phyloP scores from a whole-genome alignment of 75 land plant genomes.

The Adiantum capillusveneris region DNA sequence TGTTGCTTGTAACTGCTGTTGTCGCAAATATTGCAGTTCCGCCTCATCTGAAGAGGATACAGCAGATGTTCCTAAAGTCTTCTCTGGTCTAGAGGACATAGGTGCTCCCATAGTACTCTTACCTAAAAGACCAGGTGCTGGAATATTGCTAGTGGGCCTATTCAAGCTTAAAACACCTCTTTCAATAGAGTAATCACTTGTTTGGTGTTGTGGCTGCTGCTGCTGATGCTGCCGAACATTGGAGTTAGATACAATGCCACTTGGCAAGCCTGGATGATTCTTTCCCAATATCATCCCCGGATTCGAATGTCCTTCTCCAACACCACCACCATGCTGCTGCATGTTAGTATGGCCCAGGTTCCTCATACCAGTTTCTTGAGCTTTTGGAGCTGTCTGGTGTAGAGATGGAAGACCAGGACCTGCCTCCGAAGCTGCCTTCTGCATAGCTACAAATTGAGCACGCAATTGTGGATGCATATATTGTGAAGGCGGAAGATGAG shows the following conservation, averaged over 20 bases:
- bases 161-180: slow-evolving; percentile 26
- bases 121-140: slow-evolving; percentile 27
- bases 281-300: slow-evolving; percentile 34
- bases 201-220: slow-evolving; percentile 23
- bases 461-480: slow-evolving; percentile 58
- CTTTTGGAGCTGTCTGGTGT: slow-evolving; percentile 21
- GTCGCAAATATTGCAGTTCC: not conserved
- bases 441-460: slow-evolving; percentile 48
- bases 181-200: slow-evolving; percentile 40
- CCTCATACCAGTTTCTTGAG: slow-evolving; percentile 8
- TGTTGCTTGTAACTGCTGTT: slow-evolving; percentile 4
- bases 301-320: slow-evolving; percentile 48
- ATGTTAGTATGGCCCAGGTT: slow-evolving; percentile 31
- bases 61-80: too few relatives aligned
- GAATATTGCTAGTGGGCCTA: slow-evolving; percentile 5
- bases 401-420: slow-evolving; percentile 29
- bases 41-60: slow-evolving; percentile 4
- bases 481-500: slow-evolving; percentile 56
- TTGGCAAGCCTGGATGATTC: slow-evolving; percentile 22
- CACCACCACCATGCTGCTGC: slow-evolving; percentile 37
- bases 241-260: slow-evolving; percentile 23
- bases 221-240: slow-evolving; percentile 21
- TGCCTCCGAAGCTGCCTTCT: slow-evolving; percentile 56
- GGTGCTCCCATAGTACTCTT: slow-evolving; percentile 20
- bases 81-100: too few relatives aligned